These are phyloP conservation scores for Panaeolus papilionaceus DNA, from an alignment of 768 basidiomycete species.

Conservation along the genomic window DNA sequence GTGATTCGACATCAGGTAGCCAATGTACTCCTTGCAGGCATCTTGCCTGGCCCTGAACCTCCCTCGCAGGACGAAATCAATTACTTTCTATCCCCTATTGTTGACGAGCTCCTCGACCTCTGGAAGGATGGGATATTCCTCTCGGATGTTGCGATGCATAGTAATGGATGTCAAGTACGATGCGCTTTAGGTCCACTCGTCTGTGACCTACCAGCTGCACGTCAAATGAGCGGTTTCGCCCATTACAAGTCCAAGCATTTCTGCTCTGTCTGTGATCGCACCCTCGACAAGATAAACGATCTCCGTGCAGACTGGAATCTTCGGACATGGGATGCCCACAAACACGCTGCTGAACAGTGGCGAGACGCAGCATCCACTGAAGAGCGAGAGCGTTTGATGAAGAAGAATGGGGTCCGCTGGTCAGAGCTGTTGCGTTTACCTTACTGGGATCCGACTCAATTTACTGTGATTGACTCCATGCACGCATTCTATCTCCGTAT, in stretches of 20 bases:
- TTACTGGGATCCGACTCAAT: conserved; percentile 25
- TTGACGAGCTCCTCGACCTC: conserved; percentile 9
- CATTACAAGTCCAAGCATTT: conserved; percentile 13
- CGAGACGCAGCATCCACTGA: conserved; percentile 21
- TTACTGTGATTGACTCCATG: conserved; percentile 18
- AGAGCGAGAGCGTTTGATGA: conserved; percentile 7
- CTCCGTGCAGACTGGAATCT: background rate
- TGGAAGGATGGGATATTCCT: conserved; percentile 13
- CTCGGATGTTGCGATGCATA: background rate
- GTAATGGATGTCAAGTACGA: conserved; percentile 11
- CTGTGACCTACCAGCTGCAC: conserved; percentile 16
- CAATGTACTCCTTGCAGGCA: conserved; percentile 17
- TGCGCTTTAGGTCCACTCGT: conserved; percentile 15
- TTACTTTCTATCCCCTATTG: conserved; percentile 12
- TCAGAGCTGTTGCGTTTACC: conserved; percentile 16
- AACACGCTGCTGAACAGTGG: conserved; percentile 29
- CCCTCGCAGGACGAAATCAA: conserved; percentile 18
- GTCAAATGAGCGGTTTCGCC: conserved; percentile 17
- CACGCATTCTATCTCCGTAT: conserved; percentile 17
- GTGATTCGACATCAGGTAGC: conserved; percentile 3
- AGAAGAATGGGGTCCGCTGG: conserved; percentile 12
- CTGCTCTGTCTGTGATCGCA: conserved; percentile 21
- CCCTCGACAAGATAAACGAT: conserved; percentile 23
- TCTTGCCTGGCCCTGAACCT: conserved; percentile 15
- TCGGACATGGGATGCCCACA: conserved; percentile 25